phyloP scores from a whole-genome alignment of 2,329 filamentous ascomycete genomes.

The Saccharata proteae region DNA sequence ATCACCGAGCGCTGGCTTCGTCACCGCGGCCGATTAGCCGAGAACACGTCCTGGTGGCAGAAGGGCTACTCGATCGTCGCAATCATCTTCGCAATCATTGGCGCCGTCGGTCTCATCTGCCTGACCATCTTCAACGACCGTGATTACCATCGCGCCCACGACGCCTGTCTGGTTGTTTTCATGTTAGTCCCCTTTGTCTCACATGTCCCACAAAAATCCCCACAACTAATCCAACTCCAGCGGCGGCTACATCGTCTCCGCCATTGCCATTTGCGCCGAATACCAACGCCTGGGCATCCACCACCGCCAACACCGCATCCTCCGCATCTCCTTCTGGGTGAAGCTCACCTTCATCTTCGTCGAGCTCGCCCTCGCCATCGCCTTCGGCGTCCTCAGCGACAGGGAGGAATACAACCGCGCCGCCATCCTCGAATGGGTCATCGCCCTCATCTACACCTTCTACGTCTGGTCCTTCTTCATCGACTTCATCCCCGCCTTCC shows the following conservation, averaged over 20 bases:
- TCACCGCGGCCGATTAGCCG: slow-evolving; percentile 65
- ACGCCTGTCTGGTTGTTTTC: slow-evolving; percentile 70
- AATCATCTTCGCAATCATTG: slow-evolving; percentile 58
- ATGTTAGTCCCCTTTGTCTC: slow-evolving; percentile 35
- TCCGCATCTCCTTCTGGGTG: slow-evolving; percentile 72
- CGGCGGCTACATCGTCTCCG: slow-evolving; percentile 69
- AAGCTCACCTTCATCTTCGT: slow-evolving; percentile 77
- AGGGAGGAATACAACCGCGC: slow-evolving; percentile 47
- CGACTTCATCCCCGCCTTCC: slow-evolving; percentile 70
- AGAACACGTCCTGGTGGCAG: slow-evolving; percentile 54
- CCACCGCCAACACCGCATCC: slow-evolving; percentile 61
- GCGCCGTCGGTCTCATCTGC: slow-evolving; percentile 68
- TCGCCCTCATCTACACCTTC: slow-evolving; percentile 76
- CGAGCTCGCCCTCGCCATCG: slow-evolving; percentile 61
- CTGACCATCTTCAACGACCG: slow-evolving; percentile 77
- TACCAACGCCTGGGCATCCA: slow-evolving; percentile 75
- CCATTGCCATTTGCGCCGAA: slow-evolving; percentile 80
- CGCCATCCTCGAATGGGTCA: slow-evolving; percentile 67
- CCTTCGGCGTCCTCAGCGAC: slow-evolving; percentile 52
- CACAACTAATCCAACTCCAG: slow-evolving; percentile 11
- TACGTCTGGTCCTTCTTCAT: slow-evolving; percentile 80
- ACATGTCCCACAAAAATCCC: background rate
- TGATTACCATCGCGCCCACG: slow-evolving; percentile 55
- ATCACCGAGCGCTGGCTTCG: slow-evolving; percentile 73
- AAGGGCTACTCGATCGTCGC: slow-evolving; percentile 50